A percentile compares a stretch with the other conserved stretches of the same genome.
phyloP scores from a whole-genome alignment of 805 yeast genomes.

The Wickerhamiella australiensis region DNA sequence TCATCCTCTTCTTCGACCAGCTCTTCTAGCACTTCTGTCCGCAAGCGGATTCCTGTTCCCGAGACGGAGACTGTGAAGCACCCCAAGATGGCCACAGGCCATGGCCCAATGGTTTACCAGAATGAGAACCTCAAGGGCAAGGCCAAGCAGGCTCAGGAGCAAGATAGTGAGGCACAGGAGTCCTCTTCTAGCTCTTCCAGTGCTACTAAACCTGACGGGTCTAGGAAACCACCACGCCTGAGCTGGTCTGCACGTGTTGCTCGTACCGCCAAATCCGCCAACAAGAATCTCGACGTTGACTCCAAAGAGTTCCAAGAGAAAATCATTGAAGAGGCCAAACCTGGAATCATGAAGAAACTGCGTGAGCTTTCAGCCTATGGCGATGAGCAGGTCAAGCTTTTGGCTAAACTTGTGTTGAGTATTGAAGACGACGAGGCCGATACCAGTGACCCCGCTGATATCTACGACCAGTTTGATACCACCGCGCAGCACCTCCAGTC shows the following conservation, averaged over 20 bases:
- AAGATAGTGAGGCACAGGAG: background rate
- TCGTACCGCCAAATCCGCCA: constrained; percentile 21
- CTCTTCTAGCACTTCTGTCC: background rate
- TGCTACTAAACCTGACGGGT: too few relatives aligned
- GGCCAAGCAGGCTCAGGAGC: background rate
- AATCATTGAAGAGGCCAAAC: constrained; percentile 17
- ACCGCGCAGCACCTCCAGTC: constrained; percentile 17
- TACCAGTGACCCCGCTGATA: constrained; percentile 15
- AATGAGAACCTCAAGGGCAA: background rate
- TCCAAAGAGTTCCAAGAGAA: constrained; percentile 10
- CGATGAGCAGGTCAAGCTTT: constrained; percentile 15
- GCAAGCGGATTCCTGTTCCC: background rate
- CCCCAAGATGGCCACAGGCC: background rate
- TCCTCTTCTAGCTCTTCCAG: background rate
- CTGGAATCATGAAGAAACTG: constrained; percentile 20
- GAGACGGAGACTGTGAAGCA: background rate
- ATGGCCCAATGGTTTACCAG: background rate
- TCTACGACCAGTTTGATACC: constrained; percentile 20
- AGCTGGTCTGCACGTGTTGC: constrained; percentile 17
- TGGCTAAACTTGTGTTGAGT: constrained; percentile 16
- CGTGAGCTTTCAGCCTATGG: constrained; percentile 18
- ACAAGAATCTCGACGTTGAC: constrained; percentile 18
- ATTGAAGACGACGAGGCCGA: constrained; percentile 19
- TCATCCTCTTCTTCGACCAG: background rate
- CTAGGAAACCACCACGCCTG: too few relatives aligned